Evolutionary conservation across 2,329 filamentous ascomycete genomes (phyloP).

Genomic region (Incumbomyces delicatus): DNA sequence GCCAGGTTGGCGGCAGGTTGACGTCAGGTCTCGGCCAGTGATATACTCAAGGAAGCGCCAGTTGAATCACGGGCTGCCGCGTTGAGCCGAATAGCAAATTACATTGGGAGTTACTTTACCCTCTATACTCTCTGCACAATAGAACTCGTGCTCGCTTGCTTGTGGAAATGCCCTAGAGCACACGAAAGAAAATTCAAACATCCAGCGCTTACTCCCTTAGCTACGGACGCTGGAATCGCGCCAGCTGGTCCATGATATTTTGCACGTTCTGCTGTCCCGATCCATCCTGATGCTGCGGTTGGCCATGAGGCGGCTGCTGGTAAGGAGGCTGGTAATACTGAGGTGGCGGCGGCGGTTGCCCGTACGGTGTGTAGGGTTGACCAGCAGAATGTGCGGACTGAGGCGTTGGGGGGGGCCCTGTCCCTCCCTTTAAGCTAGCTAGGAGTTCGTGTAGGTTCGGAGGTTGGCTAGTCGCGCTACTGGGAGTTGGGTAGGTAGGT

Average conservation of each 20-base stretch:
- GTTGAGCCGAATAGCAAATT: no score
- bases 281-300: conserved; percentile 14
- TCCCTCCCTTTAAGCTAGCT: conserved; percentile 15
- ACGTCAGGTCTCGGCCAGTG: no score
- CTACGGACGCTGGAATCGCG: conserved; percentile 37
- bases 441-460: conserved; percentile 20
- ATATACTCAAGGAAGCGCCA: no score
- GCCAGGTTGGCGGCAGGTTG: no score
- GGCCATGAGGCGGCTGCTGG: conserved; percentile 4
- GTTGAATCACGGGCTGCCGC: no score
- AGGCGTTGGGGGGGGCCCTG: conserved; percentile 1
- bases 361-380: conserved; percentile 20
- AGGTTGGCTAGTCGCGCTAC: conserved; percentile 1
- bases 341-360: conserved; percentile 18
- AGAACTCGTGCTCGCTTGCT: no score
- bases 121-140: no score
- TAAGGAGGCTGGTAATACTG: conserved; percentile 5
- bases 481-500: conserved; percentile 8
- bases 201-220: neutral
- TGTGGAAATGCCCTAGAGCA: no score
- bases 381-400: conserved; percentile 17
- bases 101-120: no score
- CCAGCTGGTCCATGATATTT: conserved; percentile 39
- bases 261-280: conserved; percentile 34
- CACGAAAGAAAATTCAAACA: no score